phyloP scores from a whole-genome alignment of 257 asterid species.

The Datura wrightii region DNA sequence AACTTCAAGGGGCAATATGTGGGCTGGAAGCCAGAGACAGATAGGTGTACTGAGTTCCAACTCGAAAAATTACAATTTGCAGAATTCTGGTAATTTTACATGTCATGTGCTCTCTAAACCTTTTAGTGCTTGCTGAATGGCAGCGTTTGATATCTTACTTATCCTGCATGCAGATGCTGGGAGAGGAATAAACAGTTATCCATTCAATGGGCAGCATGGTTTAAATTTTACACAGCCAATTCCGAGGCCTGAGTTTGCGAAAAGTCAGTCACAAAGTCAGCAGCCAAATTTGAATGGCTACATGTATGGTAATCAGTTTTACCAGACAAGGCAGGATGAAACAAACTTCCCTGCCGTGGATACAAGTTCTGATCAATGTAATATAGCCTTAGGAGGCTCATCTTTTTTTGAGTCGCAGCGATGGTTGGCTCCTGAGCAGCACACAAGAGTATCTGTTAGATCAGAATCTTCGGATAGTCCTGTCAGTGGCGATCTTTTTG shows the following conservation, averaged over 20 bases:
- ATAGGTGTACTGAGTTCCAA: slow-evolving; percentile 49
- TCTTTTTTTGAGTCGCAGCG: slow-evolving; percentile 66
- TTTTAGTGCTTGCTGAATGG: neutral
- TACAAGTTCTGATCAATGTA: slow-evolving; percentile 60
- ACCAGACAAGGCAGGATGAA: slow-evolving; percentile 68
- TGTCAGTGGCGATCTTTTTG: slow-evolving; percentile 78
- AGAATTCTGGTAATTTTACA: slow-evolving; percentile 42
- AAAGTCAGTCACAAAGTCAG: slow-evolving; percentile 57
- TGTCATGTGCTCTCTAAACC: neutral
- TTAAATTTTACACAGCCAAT: slow-evolving; percentile 61
- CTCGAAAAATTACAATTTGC: slow-evolving; percentile 52
- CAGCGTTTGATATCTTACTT: neutral
- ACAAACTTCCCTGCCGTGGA: slow-evolving; percentile 66
- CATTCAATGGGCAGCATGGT: slow-evolving; percentile 60
- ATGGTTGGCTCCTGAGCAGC: slow-evolving; percentile 62
- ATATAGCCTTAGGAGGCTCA: slow-evolving; percentile 59
- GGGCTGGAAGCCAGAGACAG: slow-evolving; percentile 71
- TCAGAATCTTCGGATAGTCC: slow-evolving; percentile 61
- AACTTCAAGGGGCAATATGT: slow-evolving; percentile 54
- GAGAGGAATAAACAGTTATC: slow-evolving; percentile 64
- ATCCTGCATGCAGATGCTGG: slow-evolving; percentile 60
- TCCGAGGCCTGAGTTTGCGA: slow-evolving; percentile 59
- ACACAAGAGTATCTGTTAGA: slow-evolving; percentile 59
- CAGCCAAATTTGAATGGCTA: slow-evolving; percentile 71
- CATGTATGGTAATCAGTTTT: slow-evolving; percentile 64